Conservation (phyloP, 345 rosid genomes). For the Luvunga scandens region DNA sequence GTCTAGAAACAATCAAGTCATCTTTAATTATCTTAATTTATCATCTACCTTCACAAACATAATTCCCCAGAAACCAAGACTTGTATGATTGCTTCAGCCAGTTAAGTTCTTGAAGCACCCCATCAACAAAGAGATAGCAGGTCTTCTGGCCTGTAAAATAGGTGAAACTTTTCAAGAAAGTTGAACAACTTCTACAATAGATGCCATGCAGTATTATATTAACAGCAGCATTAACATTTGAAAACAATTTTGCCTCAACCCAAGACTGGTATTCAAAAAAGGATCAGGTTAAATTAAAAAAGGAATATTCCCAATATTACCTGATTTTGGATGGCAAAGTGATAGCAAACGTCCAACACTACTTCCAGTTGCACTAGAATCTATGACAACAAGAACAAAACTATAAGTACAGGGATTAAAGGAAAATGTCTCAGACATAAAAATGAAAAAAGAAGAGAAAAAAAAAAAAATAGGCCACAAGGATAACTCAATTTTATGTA, state of each 20-base stretch:
- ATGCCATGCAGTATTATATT: background rate
- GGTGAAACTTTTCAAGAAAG: background rate
- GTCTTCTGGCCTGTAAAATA: conserved; percentile 46
- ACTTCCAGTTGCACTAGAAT: conserved; percentile 26
- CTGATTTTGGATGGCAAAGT: conserved; percentile 87
- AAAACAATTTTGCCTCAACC: background rate
- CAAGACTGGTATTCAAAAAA: background rate
- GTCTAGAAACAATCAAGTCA: background rate
- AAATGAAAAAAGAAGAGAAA: too few relatives aligned
- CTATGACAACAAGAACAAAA: conserved; percentile 22
- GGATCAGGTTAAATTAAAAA: too few relatives aligned
- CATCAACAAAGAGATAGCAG: conserved; percentile 53
- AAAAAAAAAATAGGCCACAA: background rate
- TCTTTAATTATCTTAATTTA: background rate
- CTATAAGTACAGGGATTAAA: too few relatives aligned
- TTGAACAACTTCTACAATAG: background rate
- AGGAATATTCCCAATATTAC: conserved; percentile 24
- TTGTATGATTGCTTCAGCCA: conserved; percentile 81
- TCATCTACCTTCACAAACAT: conserved; percentile 64
- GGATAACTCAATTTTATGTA: background rate
- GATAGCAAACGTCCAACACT: conserved; percentile 44
- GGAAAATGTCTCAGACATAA: too few relatives aligned
- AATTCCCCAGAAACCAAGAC: conserved; percentile 93
- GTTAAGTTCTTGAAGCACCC: conserved; percentile 71
- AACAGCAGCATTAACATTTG: background rate